Percentiles rank a stretch among this genome's conserved stretches.
Evolutionary conservation across 768 basidiomycete genomes (phyloP).

Genomic region (Tylopilus rubrobrunneus): DNA sequence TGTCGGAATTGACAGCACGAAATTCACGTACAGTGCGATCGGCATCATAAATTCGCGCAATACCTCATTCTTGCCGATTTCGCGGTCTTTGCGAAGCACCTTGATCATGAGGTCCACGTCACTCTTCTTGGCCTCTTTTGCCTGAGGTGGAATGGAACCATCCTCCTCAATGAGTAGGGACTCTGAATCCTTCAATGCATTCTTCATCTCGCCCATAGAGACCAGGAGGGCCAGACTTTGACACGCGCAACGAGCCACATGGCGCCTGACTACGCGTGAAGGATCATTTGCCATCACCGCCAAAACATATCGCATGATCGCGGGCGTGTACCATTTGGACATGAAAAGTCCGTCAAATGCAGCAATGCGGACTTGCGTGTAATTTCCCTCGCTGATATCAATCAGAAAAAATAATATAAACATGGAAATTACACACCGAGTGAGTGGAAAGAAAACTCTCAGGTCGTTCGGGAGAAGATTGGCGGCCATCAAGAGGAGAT

Average conservation of each 20-base stretch:
- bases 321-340: constrained; percentile 80
- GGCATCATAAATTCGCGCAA: constrained; percentile 80
- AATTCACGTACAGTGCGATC: constrained; percentile 63
- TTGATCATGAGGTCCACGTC: constrained; percentile 85
- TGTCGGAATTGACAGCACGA: constrained; percentile 1
- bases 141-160: constrained; percentile 64
- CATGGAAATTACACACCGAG: constrained; percentile 53
- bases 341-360: constrained; percentile 94
- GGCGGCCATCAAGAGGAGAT: constrained; percentile 71
- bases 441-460: constrained; percentile 79
- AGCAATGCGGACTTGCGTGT: constrained; percentile 82
- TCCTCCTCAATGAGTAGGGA: constrained; percentile 85
- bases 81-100: constrained; percentile 80
- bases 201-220: constrained; percentile 88
- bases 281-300: constrained; percentile 84
- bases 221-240: constrained; percentile 84
- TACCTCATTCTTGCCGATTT: constrained; percentile 75
- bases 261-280: constrained; percentile 76
- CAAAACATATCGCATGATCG: constrained; percentile 84
- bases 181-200: constrained; percentile 67
- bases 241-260: constrained; percentile 82
- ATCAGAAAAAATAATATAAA: constrained; percentile 7
- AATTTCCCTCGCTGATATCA: constrained; percentile 80
- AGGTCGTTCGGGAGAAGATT: constrained; percentile 76
- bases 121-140: constrained; percentile 74